phyloP scores from a whole-genome alignment of 768 basidiomycete genomes.

The Crucibulum laeve region DNA sequence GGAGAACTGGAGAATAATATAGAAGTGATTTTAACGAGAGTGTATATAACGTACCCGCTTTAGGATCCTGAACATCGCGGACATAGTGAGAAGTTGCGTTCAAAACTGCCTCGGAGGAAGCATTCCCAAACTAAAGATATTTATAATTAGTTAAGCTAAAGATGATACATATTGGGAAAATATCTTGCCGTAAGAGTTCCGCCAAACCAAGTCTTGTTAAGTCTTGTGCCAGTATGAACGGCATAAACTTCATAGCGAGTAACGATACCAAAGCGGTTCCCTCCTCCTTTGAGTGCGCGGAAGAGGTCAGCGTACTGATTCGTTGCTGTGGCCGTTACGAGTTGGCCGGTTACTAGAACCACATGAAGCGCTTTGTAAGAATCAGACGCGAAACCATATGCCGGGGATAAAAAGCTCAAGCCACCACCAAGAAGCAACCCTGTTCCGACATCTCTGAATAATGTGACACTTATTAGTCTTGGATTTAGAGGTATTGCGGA shows the following conservation, averaged over 20 bases:
- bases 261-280: conserved; percentile 40
- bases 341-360: conserved; percentile 32
- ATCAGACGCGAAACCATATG: conserved; percentile 35
- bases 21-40: not conserved
- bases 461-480: not conserved
- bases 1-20: conserved; percentile 15
- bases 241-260: conserved; percentile 36
- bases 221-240: conserved; percentile 31
- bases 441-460: conserved; percentile 32
- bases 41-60: conserved; percentile 25
- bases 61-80: conserved; percentile 29
- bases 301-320: conserved; percentile 39
- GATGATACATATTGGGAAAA: not conserved
- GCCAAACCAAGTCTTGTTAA: conserved; percentile 33
- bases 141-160: not conserved
- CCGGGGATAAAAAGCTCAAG: conserved; percentile 31
- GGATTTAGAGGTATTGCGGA: not conserved
- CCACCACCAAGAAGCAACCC: conserved; percentile 41
- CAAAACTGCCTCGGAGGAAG: conserved; percentile 31
- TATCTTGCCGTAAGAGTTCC: conserved; percentile 28
- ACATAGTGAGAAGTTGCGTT: conserved; percentile 32
- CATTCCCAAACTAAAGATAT: conserved; percentile 28
- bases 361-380: conserved; percentile 33
- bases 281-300: conserved; percentile 40
- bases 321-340: conserved; percentile 34